Evolutionary conservation across 2,329 filamentous ascomycete species (phyloP).

Genomic region (Bipolaris sorokiniana): DNA sequence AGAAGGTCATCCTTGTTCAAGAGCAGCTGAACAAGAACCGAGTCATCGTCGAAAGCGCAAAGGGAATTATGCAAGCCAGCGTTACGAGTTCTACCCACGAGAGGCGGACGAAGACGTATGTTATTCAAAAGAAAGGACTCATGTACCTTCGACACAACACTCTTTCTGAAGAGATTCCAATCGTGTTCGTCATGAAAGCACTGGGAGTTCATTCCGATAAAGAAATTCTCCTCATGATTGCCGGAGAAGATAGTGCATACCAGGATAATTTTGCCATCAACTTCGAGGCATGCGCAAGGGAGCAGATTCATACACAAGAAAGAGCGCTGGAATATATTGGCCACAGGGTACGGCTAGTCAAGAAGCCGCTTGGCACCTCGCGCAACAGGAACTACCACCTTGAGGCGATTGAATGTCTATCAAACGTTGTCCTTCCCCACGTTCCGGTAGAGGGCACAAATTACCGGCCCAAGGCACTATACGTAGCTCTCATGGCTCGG

Average conservation of each 20-base stretch:
- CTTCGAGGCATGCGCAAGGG: constrained; percentile 87
- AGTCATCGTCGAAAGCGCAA: constrained; percentile 96
- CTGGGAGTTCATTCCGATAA: constrained; percentile 93
- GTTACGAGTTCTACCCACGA: constrained; percentile 94
- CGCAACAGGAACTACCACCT: constrained; percentile 78
- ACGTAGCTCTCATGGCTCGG: constrained; percentile 97
- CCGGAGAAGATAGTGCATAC: constrained; percentile 84
- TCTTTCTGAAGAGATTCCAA: constrained; percentile 89
- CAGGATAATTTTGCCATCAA: constrained; percentile 96
- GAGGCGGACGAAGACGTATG: constrained; percentile 96
- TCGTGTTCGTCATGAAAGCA: constrained; percentile 90
- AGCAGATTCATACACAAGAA: constrained; percentile 88
- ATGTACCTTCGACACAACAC: constrained; percentile 93
- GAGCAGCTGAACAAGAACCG: constrained; percentile 99
- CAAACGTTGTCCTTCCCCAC: constrained; percentile 92
- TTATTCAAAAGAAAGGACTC: constrained; percentile 90
- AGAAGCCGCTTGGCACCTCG: constrained; percentile 63
- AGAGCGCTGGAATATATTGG: constrained; percentile 95
- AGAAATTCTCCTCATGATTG: constrained; percentile 90
- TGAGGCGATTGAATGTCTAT: constrained; percentile 89
- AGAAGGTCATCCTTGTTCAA: constrained; percentile 98
- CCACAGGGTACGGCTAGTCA: constrained; percentile 75
- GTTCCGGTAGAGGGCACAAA: constrained; percentile 90
- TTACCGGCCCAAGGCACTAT: constrained; percentile 95
- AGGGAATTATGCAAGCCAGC: constrained; percentile 90